Conservation (phyloP, 1,139 yeast genomes). For the Zygoascus meyerae region DNA sequence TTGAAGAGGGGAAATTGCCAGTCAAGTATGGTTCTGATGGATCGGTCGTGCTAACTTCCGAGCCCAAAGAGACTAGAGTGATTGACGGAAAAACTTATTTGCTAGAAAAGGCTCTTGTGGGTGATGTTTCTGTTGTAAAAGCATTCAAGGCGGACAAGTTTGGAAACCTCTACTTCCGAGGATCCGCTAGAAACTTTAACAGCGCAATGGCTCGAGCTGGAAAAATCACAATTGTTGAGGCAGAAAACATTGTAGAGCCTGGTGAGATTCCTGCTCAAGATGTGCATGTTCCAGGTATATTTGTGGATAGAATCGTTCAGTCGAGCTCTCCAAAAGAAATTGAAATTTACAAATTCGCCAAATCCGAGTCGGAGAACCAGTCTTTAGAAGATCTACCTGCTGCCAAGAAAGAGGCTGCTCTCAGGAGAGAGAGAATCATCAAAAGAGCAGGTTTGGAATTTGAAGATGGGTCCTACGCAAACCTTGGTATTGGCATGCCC, state of each 20-base stretch:
- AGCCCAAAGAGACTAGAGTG: conserved; percentile 37
- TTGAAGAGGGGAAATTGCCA: conserved; percentile 46
- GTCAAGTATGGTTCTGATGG: conserved; percentile 36
- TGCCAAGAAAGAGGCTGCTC: conserved; percentile 8
- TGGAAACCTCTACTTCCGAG: conserved; percentile 41
- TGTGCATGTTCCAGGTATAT: conserved; percentile 40
- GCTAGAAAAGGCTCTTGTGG: conserved; percentile 38
- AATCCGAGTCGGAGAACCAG: conserved; percentile 15
- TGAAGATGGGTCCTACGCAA: conserved; percentile 39
- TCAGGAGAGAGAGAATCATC: conserved; percentile 36
- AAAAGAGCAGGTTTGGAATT: conserved; percentile 41
- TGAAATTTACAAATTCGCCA: conserved; percentile 31
- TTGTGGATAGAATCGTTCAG: conserved; percentile 36
- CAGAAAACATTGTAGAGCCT: conserved; percentile 40
- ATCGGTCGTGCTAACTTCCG: conserved; percentile 33
- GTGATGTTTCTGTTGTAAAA: conserved; percentile 40
- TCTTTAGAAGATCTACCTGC: background rate
- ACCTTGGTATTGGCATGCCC: conserved; percentile 45
- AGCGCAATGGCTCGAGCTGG: conserved; percentile 41
- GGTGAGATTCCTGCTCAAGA: conserved; percentile 40
- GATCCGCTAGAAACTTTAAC: conserved; percentile 42
- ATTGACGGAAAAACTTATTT: conserved; percentile 38
- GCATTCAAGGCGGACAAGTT: conserved; percentile 40
- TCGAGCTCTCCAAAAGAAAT: conserved; percentile 37
- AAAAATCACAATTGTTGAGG: conserved; percentile 40